Percentiles rank a stretch among this genome's conserved stretches.
phyloP scores from a whole-genome alignment of 1,284 basidiomycete species.

The Hymenochaete sp. region DNA sequence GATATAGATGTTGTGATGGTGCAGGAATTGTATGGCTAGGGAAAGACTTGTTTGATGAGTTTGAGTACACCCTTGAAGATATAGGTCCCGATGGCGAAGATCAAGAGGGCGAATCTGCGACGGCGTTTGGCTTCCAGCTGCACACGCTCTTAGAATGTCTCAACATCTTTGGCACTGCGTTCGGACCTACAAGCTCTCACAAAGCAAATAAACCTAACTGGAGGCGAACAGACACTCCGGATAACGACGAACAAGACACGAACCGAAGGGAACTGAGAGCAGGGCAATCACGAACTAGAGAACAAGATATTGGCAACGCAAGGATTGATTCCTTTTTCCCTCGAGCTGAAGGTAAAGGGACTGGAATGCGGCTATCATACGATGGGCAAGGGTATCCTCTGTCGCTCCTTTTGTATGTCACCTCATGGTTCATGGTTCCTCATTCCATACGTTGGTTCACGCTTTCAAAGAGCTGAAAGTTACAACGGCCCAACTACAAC shows the following conservation, averaged over 20 bases:
- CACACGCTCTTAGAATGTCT: slow-evolving; percentile 43
- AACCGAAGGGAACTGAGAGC: too few species aligned
- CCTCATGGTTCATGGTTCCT: not conserved
- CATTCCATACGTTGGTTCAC: not conserved
- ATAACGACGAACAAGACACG: slow-evolving; percentile 16
- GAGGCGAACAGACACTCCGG: slow-evolving; percentile 13
- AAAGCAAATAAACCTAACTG: slow-evolving; percentile 9
- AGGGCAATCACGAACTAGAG: not conserved
- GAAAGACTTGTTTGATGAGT: slow-evolving; percentile 35
- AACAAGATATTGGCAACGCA: slow-evolving; percentile 11
- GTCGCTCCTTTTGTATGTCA: slow-evolving; percentile 67
- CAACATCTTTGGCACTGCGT: slow-evolving; percentile 49
- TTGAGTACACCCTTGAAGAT: slow-evolving; percentile 27
- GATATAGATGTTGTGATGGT: not conserved
- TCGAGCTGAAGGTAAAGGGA: slow-evolving; percentile 49
- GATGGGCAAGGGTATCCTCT: slow-evolving; percentile 73
- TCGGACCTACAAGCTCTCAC: slow-evolving; percentile 12
- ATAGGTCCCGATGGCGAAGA: slow-evolving; percentile 17
- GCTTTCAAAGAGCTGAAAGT: slow-evolving; percentile 66
- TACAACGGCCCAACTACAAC: slow-evolving; percentile 76
- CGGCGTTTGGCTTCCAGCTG: slow-evolving; percentile 39
- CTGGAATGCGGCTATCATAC: slow-evolving; percentile 82
- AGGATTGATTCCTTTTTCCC: slow-evolving; percentile 47
- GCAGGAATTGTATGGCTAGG: slow-evolving; percentile 43
- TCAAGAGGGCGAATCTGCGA: slow-evolving; percentile 19